Conservation (phyloP, 257 asterid species). For the Gentiana macrophylla region DNA sequence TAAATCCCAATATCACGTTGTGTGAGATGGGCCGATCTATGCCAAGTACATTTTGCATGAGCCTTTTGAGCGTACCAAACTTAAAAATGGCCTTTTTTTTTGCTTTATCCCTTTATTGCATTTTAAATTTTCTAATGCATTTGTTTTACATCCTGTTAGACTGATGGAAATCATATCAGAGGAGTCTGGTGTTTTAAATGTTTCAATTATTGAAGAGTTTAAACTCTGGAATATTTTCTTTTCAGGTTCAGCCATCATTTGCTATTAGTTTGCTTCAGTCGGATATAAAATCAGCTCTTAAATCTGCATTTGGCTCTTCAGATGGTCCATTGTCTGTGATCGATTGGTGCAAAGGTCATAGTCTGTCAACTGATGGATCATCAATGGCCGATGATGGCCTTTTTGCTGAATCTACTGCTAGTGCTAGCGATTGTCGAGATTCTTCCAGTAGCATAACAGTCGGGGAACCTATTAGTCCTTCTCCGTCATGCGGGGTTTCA, state of each 20-base stretch:
- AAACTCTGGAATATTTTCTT: slow-evolving; percentile 8
- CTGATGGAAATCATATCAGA: too few species aligned
- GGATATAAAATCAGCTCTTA: slow-evolving; percentile 82
- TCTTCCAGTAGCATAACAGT: slow-evolving; percentile 70
- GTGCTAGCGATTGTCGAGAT: slow-evolving; percentile 91
- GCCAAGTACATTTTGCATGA: too few species aligned
- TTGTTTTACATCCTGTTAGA: too few species aligned
- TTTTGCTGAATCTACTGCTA: slow-evolving; percentile 86
- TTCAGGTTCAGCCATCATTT: slow-evolving; percentile 90
- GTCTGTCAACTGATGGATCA: slow-evolving; percentile 49
- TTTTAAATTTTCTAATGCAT: too few species aligned
- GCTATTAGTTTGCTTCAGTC: slow-evolving; percentile 83
- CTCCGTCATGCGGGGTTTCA: slow-evolving; percentile 54
- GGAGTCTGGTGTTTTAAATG: too few species aligned
- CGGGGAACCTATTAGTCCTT: slow-evolving; percentile 92
- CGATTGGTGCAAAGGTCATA: slow-evolving; percentile 98
- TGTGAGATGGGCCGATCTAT: too few species aligned
- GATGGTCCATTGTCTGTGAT: slow-evolving; percentile 90
- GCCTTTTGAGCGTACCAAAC: too few species aligned
- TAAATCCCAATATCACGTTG: too few species aligned
- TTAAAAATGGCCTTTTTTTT: too few species aligned
- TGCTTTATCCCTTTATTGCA: too few species aligned
- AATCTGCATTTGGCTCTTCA: slow-evolving; percentile 80
- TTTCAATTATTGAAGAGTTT: too few species aligned
- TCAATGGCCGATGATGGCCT: slow-evolving; percentile 63